Conservation (phyloP, 371 early-diverging fungal genomes). For the Actinomortierella wolfii region DNA sequence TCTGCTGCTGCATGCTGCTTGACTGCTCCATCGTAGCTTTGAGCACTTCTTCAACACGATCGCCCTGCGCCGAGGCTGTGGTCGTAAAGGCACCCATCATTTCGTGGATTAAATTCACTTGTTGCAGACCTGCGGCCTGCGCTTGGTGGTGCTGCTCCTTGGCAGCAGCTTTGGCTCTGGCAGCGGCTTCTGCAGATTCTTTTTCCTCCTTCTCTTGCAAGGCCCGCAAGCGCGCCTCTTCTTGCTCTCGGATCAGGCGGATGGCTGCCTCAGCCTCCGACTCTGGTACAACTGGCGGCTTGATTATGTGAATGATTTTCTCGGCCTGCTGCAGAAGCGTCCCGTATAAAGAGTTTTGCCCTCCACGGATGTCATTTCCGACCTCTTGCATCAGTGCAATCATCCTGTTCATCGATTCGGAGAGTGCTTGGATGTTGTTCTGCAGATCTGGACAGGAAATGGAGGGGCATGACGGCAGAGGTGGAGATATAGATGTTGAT, state of each 20-base stretch:
- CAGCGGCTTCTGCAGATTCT: constrained; percentile 2
- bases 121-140: no score
- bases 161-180: neutral
- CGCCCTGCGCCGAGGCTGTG: no score
- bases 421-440: no score
- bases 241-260: neutral
- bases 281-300: constrained; percentile 4
- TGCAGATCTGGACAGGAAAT: no score
- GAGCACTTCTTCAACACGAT: no score
- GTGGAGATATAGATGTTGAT: no score
- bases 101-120: no score
- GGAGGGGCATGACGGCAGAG: no score
- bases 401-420: constrained; percentile 4
- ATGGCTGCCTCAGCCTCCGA: neutral
- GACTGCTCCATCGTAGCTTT: no score
- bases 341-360: constrained; percentile 9
- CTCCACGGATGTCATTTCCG: constrained; percentile 1
- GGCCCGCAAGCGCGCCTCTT: neutral
- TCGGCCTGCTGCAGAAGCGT: constrained; percentile 8
- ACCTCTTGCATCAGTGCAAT: constrained; percentile 3
- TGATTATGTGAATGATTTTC: constrained; percentile 10
- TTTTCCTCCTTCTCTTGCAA: neutral
- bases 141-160: neutral
- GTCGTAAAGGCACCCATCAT: no score
- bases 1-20: no score